Conservation (phyloP, 495 filamentous ascomycete species). For the Darksidea phi region DNA sequence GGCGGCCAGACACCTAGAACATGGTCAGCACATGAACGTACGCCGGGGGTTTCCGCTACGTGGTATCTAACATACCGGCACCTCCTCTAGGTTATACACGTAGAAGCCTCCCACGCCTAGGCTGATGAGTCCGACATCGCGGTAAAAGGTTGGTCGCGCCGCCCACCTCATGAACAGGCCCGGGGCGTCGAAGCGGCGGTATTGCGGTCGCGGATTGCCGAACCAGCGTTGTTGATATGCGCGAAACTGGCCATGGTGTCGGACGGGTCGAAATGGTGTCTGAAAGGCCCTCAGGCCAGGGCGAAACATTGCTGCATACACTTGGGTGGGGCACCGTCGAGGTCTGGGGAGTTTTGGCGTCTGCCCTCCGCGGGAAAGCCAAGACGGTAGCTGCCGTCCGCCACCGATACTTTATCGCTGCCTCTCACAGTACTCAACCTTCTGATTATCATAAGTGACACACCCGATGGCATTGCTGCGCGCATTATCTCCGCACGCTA, state of each 20-base stretch:
- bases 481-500: no score
- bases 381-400: no score
- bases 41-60: neutral
- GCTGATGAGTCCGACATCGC: constrained; percentile 41
- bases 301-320: no score
- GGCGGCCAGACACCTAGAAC: constrained; percentile 61
- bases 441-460: no score
- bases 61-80: constrained; percentile 55
- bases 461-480: no score
- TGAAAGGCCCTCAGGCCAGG: neutral
- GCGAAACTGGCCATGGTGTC: constrained; percentile 1
- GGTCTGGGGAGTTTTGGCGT: no score
- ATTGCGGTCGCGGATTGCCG: constrained; percentile 11
- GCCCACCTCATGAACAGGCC: constrained; percentile 38
- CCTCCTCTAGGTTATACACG: constrained; percentile 70
- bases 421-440: no score
- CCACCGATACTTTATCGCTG: no score
- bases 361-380: no score
- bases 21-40: neutral
- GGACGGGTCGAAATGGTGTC: neutral
- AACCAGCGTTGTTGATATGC: neutral
- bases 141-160: constrained; percentile 41
- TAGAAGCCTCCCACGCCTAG: constrained; percentile 56
- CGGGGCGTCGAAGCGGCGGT: constrained; percentile 33
- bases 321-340: no score